Conservation (phyloP, 139 green algal species). For the Diplosphaera chodatii region DNA sequence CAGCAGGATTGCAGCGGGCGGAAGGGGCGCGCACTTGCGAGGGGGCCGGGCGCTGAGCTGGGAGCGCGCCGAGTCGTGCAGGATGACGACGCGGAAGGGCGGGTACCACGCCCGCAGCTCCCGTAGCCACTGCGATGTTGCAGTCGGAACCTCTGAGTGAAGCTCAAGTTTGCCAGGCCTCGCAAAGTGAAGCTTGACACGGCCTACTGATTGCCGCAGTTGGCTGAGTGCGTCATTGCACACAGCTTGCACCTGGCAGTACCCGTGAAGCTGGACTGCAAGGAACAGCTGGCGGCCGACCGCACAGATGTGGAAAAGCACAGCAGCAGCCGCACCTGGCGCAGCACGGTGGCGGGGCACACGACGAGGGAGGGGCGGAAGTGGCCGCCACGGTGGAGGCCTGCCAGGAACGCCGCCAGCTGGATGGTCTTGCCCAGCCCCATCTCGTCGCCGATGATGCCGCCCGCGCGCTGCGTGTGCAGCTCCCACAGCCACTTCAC, state of each 20-base stretch:
- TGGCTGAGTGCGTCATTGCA: too few relatives aligned
- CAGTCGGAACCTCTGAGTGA: too few relatives aligned
- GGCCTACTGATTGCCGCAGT: too few relatives aligned
- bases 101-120: slow-evolving; percentile 82
- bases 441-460: slow-evolving; percentile 94
- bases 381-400: slow-evolving; percentile 62
- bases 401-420: slow-evolving; percentile 73
- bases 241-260: too few relatives aligned
- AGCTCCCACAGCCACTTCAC: slow-evolving; percentile 99
- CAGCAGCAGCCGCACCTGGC: slow-evolving; percentile 4
- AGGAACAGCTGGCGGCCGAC: too few relatives aligned
- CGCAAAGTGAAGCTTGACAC: too few relatives aligned
- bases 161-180: too few relatives aligned
- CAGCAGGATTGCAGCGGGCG: neutral
- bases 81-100: slow-evolving; percentile 63
- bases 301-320: too few relatives aligned
- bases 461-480: slow-evolving; percentile 81
- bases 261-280: too few relatives aligned
- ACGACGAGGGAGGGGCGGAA: slow-evolving; percentile 81
- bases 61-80: slow-evolving; percentile 65
- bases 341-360: slow-evolving; percentile 88
- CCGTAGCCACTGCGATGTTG: slow-evolving; percentile 74
- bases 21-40: neutral
- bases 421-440: slow-evolving; percentile 58
- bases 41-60: neutral